phyloP scores from a whole-genome alignment of 257 asterid species.

The Rehmannia glutinosa region DNA sequence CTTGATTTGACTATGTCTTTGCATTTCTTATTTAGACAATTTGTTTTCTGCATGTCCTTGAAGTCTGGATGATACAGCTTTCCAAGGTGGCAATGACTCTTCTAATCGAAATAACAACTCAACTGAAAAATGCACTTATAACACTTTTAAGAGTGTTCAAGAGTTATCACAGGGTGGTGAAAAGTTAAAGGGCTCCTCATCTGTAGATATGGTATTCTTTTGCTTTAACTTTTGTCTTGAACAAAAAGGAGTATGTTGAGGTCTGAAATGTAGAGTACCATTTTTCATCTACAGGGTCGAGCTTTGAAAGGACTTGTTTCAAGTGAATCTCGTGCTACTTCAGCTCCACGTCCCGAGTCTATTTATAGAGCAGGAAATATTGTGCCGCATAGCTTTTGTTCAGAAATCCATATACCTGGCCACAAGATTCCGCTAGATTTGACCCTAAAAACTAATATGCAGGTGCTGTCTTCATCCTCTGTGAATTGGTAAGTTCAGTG shows the following conservation, averaged over 20 bases:
- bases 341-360: conserved; percentile 37
- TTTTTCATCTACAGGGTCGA: conserved; percentile 50
- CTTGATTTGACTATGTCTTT: neutral
- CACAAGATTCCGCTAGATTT: conserved; percentile 73
- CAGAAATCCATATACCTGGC: conserved; percentile 58
- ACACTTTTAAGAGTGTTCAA: conserved; percentile 59
- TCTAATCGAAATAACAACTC: conserved; percentile 31
- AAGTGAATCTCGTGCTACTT: conserved; percentile 42
- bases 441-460: conserved; percentile 75
- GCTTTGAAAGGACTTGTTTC: conserved; percentile 78
- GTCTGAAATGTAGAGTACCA: conserved; percentile 14
- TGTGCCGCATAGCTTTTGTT: conserved; percentile 29
- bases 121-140: conserved; percentile 30
- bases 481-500: conserved; percentile 66
- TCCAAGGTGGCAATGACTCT: conserved; percentile 33
- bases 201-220: conserved; percentile 68
- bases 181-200: conserved; percentile 37
- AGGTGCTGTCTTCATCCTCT: conserved; percentile 61
- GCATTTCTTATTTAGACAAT: conserved; percentile 13
- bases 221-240: conserved; percentile 11
- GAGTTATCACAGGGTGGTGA: conserved; percentile 58
- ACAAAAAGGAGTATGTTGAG: conserved; percentile 12
- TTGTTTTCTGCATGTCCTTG: conserved; percentile 18
- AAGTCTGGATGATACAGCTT: conserved; percentile 38
- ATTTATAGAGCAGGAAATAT: conserved; percentile 28